A percentile compares a stretch with the other conserved stretches of the same genome.
These are phyloP conservation scores for Tulasnella sp. DNA, from an alignment of 768 basidiomycete genomes.

Conservation along the genomic window DNA sequence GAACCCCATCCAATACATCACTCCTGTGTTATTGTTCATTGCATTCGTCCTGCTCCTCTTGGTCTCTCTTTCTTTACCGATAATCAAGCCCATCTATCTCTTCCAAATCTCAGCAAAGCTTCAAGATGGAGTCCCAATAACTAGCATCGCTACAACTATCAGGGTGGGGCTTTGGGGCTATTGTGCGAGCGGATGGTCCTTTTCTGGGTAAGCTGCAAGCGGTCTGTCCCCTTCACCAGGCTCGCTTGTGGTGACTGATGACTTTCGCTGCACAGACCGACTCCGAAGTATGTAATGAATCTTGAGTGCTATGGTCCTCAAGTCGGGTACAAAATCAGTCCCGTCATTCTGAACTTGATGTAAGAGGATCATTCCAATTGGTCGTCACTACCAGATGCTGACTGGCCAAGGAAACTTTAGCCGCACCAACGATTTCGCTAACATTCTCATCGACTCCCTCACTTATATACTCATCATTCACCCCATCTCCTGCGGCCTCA, in stretches of 20 bases:
- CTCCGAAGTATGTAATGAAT: conserved; percentile 6
- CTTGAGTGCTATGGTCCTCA: conserved; percentile 48
- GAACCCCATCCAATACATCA: conserved; percentile 21
- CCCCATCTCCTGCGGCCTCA: conserved; percentile 49
- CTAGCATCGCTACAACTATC: conserved; percentile 46
- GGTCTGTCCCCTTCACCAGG: neutral
- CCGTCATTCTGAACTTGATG: conserved; percentile 30
- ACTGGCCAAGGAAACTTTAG: neutral
- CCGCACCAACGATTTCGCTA: conserved; percentile 23
- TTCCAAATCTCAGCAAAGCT: conserved; percentile 32
- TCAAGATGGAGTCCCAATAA: conserved; percentile 27
- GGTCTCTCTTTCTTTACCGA: conserved; percentile 61
- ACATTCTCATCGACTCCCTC: conserved; percentile 35
- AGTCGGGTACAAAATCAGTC: conserved; percentile 56
- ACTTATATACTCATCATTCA: conserved; percentile 53
- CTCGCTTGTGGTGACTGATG: neutral
- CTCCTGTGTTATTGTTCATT: conserved; percentile 39
- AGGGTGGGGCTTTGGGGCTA: conserved; percentile 78
- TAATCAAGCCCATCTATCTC: conserved; percentile 59
- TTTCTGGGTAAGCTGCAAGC: neutral
- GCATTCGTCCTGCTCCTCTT: conserved; percentile 67
- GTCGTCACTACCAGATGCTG: conserved; percentile 15
- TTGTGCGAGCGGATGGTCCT: conserved; percentile 46
- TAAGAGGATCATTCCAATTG: conserved; percentile 33
- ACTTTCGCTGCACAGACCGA: neutral